Evolutionary conservation across 345 rosid genomes (phyloP).

Genomic region (Mercurialis annua): DNA sequence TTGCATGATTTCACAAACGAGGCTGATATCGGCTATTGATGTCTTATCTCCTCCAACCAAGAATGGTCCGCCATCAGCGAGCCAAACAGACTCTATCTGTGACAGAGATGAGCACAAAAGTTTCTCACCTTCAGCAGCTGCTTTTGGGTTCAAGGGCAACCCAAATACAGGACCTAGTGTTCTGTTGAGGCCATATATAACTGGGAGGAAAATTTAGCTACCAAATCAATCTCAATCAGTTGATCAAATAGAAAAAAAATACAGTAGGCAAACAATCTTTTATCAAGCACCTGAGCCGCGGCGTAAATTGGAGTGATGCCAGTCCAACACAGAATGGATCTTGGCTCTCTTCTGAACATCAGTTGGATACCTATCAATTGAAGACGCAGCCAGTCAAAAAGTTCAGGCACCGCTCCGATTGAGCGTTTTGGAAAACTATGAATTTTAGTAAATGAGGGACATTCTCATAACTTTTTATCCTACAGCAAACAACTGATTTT

Average conservation of each 20-base stretch:
- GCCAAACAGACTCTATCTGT: slow-evolving; percentile 72
- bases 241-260: too few relatives aligned
- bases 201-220: slow-evolving; percentile 40
- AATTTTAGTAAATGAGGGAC: neutral
- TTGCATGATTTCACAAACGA: slow-evolving; percentile 77
- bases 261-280: neutral
- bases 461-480: too few relatives aligned
- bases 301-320: slow-evolving; percentile 84
- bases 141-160: slow-evolving; percentile 44
- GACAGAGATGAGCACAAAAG: slow-evolving; percentile 45
- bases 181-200: slow-evolving; percentile 37
- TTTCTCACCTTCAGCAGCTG: slow-evolving; percentile 67
- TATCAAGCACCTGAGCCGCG: slow-evolving; percentile 49
- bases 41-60: slow-evolving; percentile 71
- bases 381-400: too few relatives aligned
- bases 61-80: slow-evolving; percentile 61
- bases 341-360: slow-evolving; percentile 74
- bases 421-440: too few relatives aligned
- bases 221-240: neutral
- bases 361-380: slow-evolving; percentile 88
- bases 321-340: slow-evolving; percentile 77
- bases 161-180: slow-evolving; percentile 56
- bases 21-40: slow-evolving; percentile 82
- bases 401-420: too few relatives aligned
- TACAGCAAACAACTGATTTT: slow-evolving; percentile 11